Percentiles rank a stretch among this genome's conserved stretches.
These are phyloP conservation scores for Candida glaebosa DNA, from an alignment of 805 yeast species.

Conservation along the genomic window DNA sequence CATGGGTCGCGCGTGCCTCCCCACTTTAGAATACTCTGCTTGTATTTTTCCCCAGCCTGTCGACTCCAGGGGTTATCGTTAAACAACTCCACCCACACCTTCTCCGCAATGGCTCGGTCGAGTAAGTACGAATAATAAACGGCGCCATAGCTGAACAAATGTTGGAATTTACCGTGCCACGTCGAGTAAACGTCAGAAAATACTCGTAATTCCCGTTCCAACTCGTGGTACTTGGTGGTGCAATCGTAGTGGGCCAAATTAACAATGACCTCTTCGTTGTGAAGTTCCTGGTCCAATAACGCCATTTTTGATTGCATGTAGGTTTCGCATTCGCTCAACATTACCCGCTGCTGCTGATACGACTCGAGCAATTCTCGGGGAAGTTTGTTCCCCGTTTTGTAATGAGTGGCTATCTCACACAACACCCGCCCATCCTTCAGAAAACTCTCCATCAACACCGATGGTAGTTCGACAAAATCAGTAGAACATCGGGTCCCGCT, in stretches of 20 bases:
- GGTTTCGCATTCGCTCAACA: slow-evolving; percentile 66
- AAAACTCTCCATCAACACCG: slow-evolving; percentile 93
- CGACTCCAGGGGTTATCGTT: slow-evolving; percentile 65
- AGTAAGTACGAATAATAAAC: slow-evolving; percentile 88
- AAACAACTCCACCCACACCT: slow-evolving; percentile 76
- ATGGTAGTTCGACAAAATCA: slow-evolving; percentile 95
- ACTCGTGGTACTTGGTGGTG: slow-evolving; percentile 57
- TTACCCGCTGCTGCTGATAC: slow-evolving; percentile 49
- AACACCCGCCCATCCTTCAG: slow-evolving; percentile 79
- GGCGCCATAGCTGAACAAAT: slow-evolving; percentile 88
- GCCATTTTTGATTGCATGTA: slow-evolving; percentile 91
- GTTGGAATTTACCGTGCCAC: slow-evolving; percentile 96
- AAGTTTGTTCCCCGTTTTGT: slow-evolving; percentile 60
- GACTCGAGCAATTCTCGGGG: slow-evolving; percentile 47
- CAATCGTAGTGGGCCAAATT: slow-evolving; percentile 44
- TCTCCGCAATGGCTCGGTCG: slow-evolving; percentile 89
- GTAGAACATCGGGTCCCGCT: slow-evolving; percentile 95
- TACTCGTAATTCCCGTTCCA: slow-evolving; percentile 58
- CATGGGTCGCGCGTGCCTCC: slow-evolving; percentile 93
- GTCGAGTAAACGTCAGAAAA: slow-evolving; percentile 68
- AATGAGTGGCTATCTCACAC: slow-evolving; percentile 67
- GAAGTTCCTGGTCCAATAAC: slow-evolving; percentile 77
- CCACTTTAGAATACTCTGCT: slow-evolving; percentile 73
- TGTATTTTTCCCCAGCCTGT: slow-evolving; percentile 72
- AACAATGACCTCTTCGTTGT: slow-evolving; percentile 37